Conservation (phyloP, 225 moss, liverwort and hornwort genomes). For the Bryoerythrophyllum caledonicum region DNA sequence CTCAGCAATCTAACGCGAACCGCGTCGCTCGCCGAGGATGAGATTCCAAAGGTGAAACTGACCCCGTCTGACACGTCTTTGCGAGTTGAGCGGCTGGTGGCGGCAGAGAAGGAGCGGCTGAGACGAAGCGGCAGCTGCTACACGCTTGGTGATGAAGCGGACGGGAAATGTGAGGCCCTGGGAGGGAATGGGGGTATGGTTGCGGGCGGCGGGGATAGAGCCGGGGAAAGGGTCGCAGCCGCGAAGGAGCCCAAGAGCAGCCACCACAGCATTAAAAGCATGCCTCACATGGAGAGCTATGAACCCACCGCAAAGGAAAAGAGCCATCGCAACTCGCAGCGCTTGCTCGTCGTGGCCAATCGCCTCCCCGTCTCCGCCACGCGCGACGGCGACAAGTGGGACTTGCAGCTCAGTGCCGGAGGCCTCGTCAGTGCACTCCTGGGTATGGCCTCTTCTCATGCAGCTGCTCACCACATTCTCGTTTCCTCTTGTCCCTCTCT, state of each 20-base stretch:
- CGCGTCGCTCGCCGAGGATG: constrained; percentile 48
- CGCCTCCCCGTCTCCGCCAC: constrained; percentile 94
- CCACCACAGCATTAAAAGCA: constrained; percentile 27
- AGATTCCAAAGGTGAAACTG: constrained; percentile 55
- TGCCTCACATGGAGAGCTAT: constrained; percentile 51
- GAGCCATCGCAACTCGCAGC: constrained; percentile 58
- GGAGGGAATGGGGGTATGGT: constrained; percentile 63
- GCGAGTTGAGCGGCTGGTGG: constrained; percentile 81
- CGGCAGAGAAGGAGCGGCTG: constrained; percentile 52
- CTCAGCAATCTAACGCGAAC: constrained; percentile 42
- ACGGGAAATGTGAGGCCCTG: constrained; percentile 41
- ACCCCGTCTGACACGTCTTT: constrained; percentile 54
- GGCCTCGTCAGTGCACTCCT: constrained; percentile 97
- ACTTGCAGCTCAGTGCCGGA: constrained; percentile 86
- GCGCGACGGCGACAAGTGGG: constrained; percentile 83
- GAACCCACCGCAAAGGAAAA: constrained; percentile 47
- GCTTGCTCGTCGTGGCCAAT: constrained; percentile 94
- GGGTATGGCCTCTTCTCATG: constrained; percentile 49
- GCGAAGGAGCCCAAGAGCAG: constrained; percentile 47
- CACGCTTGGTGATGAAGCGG: constrained; percentile 59
- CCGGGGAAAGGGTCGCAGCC: constrained; percentile 34
- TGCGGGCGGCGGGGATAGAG: constrained; percentile 44
- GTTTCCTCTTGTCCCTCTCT: background rate
- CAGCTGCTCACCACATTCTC: constrained; percentile 20
- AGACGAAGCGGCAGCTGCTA: constrained; percentile 46